Conservation (phyloP, 257 asterid genomes). For the Solanum raphanifolium region DNA sequence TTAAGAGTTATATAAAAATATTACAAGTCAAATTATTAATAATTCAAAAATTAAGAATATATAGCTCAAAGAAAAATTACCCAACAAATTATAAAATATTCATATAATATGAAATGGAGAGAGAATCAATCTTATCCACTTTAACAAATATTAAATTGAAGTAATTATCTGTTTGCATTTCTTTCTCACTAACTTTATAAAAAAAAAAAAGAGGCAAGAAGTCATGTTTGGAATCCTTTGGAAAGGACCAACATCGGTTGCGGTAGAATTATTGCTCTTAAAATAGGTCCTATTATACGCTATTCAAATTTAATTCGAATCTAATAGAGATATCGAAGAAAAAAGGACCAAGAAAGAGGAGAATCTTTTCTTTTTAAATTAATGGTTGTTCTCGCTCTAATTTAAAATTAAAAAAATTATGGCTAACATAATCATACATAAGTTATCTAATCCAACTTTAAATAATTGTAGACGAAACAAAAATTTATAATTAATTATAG, state of each 20-base stretch:
- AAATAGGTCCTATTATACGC: too few species aligned
- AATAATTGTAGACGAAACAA: background rate
- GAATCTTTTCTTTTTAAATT: background rate
- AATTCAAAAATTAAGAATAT: background rate
- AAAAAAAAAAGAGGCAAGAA: background rate
- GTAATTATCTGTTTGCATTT: background rate
- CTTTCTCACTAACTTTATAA: background rate
- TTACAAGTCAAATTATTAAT: background rate
- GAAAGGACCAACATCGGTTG: background rate
- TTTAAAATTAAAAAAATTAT: background rate
- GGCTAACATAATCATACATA: background rate
- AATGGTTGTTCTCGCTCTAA: background rate
- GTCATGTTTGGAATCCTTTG: background rate
- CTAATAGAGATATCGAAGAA: background rate
- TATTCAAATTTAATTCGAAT: too few species aligned
- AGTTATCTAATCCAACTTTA: background rate
- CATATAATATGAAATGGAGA: background rate
- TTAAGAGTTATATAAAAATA: background rate
- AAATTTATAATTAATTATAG: background rate
- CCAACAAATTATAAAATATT: background rate
- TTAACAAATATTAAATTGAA: background rate
- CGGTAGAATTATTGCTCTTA: background rate
- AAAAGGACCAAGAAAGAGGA: background rate
- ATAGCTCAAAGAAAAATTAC: background rate
- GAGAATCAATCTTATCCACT: background rate